Base-by-base conservation (phyloP, 176 grass and related monocot species). In the Phoenix roebelenii region DNA sequence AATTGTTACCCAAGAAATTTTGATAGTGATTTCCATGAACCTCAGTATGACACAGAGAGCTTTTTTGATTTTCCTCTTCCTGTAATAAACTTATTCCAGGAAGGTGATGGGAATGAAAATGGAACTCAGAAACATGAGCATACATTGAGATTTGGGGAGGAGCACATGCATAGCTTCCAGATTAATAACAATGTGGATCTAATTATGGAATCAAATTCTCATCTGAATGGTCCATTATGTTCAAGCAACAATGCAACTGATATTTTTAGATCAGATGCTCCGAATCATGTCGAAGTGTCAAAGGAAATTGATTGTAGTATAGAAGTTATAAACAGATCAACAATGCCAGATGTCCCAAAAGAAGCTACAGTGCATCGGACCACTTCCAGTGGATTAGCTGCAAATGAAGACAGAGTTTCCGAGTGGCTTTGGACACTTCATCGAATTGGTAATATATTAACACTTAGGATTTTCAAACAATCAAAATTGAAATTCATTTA, bases 351-450 rank as follows among this genome's bases (percentile, higher is more conserved):
- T 82, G 81, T 63, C 52, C 84, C 84, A 60, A 71, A 85, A 73
- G 73, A 63, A 87, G 66, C 83, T 73, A 68, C 79, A 59, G 61
- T 74, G 67, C 55, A 68, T 58, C 66, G 60, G 66, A 79, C 87
- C 52, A 71, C 51, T 67, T 77, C 81, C 15, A 82, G 70, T 60
- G 53, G 65, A 67, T 74, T 72, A 2, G 44, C 57, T 60, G 67
- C 65, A 1, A 71, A 75, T 70, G 80, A 85, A 77, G 87, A 97
- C 65, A 81, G 78, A 65, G 93, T 85, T 54, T 90, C 93, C 16
- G 87, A 97, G 60, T 97, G 92, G 92, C 72, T 97, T 53, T 97
- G 92, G 92, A 97, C 87, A 65, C 73, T 97, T 48, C 92, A 97
- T 72, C 81, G 87, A 80, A 97, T 97, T 39, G 92, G 92, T 97